Base-by-base conservation (phyloP, 2,329 filamentous ascomycete species). In the Alternaria metachromatica region DNA sequence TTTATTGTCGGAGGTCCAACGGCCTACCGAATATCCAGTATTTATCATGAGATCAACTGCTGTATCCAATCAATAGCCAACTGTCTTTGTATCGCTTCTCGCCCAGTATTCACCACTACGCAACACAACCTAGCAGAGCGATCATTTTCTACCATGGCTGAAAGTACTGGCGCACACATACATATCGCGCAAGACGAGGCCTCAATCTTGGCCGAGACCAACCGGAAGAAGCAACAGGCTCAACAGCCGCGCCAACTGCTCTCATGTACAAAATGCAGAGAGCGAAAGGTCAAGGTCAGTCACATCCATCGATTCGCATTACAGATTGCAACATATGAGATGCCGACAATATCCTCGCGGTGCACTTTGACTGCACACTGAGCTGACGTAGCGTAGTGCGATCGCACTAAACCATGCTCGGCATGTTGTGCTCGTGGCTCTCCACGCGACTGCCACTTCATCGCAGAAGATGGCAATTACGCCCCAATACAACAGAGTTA, bases 261-360 rank as follows among this genome's bases (percentile, higher is more conserved):
- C 1, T 84, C 82, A 12, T 85, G 83, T 62, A 84, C 82, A 5
- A 84, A 84, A 65, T 85, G 83, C 68, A 77, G 82, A 54, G 82
- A 84, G 63, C 76, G 83, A 30, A 85, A 85, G 63, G 82, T 85
- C 60, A 84, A 84, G 76, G 82, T 83, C 64, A 55, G 76, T 67
- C n/a, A 25, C 3, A 23, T 53, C 5, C 30, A 41, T 48, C 41
- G 28, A 33, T 33, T 30, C n/a, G 21, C 30, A n/a, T 11, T 28
- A 11, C 15, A 26, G 3, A 11, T 45, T 37, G 3, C 28, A 12
- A 46, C 13, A 2, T 15, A 7, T 4, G 23, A 44, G 10, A 20
- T 4, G 48, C 11, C 2, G 15, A 26, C 49, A 15, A 3, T 13
- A 2, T 18, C 6, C 21, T 26, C 18, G 15, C 3, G 28, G 2